Evolutionary conservation across 495 filamentous ascomycete species (phyloP).

Genomic region (Tuber calosporum): DNA sequence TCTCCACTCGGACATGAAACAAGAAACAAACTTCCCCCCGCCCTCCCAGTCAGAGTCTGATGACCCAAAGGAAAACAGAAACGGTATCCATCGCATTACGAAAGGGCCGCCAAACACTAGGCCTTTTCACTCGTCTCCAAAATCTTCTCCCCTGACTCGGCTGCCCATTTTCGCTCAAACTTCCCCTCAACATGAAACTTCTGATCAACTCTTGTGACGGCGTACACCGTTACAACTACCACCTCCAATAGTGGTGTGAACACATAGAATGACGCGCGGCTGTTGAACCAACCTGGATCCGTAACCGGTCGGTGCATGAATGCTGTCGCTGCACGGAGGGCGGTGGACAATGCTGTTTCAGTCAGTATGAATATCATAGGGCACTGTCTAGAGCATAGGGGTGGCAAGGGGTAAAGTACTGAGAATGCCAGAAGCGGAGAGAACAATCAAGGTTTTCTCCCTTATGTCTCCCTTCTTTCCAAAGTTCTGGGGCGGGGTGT

Average conservation of each 20-base stretch:
- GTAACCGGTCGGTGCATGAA: constrained; percentile 51
- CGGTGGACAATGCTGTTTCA: constrained; percentile 54
- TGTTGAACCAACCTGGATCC: constrained; percentile 61
- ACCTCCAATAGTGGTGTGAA: constrained; percentile 73
- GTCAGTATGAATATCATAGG: constrained; percentile 15
- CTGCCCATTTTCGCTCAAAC: constrained; percentile 15
- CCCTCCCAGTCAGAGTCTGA: background rate
- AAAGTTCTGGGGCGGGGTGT: constrained; percentile 56
- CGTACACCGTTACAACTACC: constrained; percentile 57
- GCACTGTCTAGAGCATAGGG: background rate
- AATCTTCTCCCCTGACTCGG: constrained; percentile 36
- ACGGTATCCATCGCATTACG: background rate
- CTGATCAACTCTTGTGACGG: constrained; percentile 60
- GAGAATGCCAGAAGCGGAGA: constrained; percentile 51
- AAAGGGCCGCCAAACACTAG: constrained; percentile 2
- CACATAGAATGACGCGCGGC: constrained; percentile 66
- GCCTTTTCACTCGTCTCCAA: constrained; percentile 31
- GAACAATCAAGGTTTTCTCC: constrained; percentile 59
- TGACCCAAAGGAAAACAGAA: background rate
- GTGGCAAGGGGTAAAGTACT: constrained; percentile 30
- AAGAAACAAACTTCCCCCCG: background rate
- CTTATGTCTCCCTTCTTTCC: constrained; percentile 57
- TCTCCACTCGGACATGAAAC: background rate
- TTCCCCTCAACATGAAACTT: constrained; percentile 62
- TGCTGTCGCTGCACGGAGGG: constrained; percentile 56